These are phyloP conservation scores for Aegilops longissima DNA, from an alignment of 176 grass and related monocot species.

Conservation along the genomic window DNA sequence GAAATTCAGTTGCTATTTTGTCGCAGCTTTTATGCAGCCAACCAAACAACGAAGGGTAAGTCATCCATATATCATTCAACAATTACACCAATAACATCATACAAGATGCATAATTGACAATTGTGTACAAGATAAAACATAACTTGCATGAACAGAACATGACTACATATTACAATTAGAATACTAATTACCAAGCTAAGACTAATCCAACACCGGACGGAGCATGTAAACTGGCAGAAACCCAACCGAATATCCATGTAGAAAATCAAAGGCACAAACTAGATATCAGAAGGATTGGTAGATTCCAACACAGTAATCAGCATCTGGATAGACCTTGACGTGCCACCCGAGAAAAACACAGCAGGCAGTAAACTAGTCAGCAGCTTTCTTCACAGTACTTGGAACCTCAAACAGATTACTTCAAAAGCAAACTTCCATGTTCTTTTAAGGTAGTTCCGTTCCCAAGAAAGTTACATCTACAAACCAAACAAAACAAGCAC, in stretches of 20 bases:
- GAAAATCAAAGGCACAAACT: background rate
- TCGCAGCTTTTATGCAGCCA: background rate
- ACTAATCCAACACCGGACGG: background rate
- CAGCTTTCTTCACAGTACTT: background rate
- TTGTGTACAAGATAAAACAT: background rate
- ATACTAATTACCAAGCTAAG: background rate
- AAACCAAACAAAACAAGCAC: background rate
- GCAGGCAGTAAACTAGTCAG: background rate
- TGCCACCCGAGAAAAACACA: background rate
- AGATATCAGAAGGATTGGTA: no score
- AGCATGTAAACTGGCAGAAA: background rate
- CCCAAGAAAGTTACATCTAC: background rate
- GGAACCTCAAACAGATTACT: background rate
- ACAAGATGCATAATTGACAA: background rate
- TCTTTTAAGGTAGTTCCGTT: background rate
- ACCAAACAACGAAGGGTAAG: background rate
- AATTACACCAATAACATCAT: constrained; percentile 18
- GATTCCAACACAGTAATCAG: background rate
- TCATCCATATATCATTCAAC: background rate
- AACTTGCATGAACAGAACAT: background rate
- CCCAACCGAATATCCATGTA: background rate
- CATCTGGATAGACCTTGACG: background rate
- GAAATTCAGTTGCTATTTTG: background rate
- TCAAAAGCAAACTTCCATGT: background rate
- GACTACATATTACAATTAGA: background rate